These are phyloP conservation scores for Withania somnifera DNA, from an alignment of 305 asterid species.

Conservation along the genomic window DNA sequence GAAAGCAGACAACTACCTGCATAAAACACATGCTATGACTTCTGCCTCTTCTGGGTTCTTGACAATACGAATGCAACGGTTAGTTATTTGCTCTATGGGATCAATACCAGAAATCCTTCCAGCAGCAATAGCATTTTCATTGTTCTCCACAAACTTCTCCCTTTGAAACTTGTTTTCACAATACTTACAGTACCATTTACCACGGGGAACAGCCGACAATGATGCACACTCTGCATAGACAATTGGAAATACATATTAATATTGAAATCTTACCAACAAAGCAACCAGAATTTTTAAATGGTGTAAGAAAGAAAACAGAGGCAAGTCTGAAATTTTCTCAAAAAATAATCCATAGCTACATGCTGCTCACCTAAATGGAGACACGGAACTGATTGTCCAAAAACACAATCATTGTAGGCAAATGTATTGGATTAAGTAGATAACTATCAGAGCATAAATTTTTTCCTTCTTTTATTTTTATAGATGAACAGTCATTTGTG, in stretches of 20 bases:
- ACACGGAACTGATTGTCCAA: too few species aligned
- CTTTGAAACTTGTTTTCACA: conserved; percentile 86
- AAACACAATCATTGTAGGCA: neutral
- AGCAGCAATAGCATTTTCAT: conserved; percentile 78
- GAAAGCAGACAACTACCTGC: conserved; percentile 51
- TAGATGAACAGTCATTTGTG: neutral
- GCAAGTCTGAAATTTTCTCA: neutral
- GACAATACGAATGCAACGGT: conserved; percentile 77
- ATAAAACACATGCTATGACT: conserved; percentile 87
- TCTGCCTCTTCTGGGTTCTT: conserved; percentile 86
- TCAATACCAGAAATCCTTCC: conserved; percentile 72
- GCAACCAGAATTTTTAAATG: neutral
- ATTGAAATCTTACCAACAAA: neutral
- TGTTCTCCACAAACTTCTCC: conserved; percentile 62
- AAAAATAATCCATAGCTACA: neutral
- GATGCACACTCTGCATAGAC: conserved; percentile 80
- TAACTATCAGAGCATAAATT: neutral
- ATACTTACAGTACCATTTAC: conserved; percentile 94
- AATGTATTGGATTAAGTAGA: neutral
- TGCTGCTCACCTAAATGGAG: neutral
- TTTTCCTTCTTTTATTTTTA: neutral
- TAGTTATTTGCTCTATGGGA: conserved; percentile 64
- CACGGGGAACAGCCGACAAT: conserved; percentile 60
- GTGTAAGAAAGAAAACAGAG: neutral
- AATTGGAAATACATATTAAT: neutral